phyloP scores from a whole-genome alignment of 345 rosid species.

The Hevea brasiliensis region DNA sequence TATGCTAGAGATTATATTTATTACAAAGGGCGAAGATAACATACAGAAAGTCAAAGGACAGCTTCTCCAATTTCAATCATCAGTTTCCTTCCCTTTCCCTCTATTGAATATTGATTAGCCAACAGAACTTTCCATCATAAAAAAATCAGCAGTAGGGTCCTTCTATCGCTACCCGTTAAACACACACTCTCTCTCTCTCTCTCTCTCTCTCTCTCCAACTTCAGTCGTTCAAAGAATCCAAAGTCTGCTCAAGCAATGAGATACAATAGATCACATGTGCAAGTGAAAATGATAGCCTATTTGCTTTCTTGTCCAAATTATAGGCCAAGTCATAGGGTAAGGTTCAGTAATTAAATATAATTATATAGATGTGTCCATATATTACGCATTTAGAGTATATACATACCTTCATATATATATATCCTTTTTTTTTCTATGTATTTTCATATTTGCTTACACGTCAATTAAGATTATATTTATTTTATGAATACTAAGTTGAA shows the following conservation, averaged over 20 bases:
- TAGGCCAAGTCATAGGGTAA: conserved; percentile 14
- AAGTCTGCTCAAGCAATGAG: conserved; percentile 17
- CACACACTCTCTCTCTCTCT: not conserved
- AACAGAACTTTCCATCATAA: conserved; percentile 30
- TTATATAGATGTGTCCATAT: not conserved
- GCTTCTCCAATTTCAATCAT: conserved; percentile 23
- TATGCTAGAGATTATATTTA: too few relatives aligned
- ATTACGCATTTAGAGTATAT: not conserved
- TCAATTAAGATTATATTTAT: too few relatives aligned
- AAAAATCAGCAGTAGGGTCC: conserved; percentile 11
- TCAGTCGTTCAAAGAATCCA: conserved; percentile 23
- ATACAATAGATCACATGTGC: not conserved
- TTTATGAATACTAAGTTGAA: too few relatives aligned
- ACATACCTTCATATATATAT: too few relatives aligned
- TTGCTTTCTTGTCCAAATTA: conserved; percentile 14
- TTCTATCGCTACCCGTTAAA: conserved; percentile 6
- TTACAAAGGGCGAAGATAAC: not conserved
- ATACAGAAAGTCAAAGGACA: conserved; percentile 41
- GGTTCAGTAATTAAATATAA: not conserved
- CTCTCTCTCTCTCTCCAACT: not conserved
- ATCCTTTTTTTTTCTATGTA: too few relatives aligned
- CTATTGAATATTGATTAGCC: conserved; percentile 5
- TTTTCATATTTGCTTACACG: too few relatives aligned
- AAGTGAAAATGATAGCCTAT: conserved; percentile 9
- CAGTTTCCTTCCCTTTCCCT: not conserved